A percentile compares a stretch with the other conserved stretches of the same genome.
phyloP scores from a whole-genome alignment of 805 yeast genomes.

The Yarrowia phangngaensis region DNA sequence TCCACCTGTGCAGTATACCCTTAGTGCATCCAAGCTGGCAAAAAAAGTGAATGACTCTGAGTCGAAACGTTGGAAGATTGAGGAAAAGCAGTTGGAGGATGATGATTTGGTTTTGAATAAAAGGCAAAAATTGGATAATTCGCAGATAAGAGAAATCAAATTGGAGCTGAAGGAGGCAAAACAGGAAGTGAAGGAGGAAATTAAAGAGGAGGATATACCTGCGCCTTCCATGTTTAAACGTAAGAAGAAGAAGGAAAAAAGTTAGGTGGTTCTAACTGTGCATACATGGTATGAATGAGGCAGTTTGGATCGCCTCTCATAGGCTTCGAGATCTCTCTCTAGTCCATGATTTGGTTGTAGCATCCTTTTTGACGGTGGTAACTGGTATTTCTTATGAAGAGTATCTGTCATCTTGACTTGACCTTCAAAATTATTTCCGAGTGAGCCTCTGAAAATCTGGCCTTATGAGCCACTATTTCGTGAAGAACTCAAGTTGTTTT shows the following conservation, averaged over 20 bases:
- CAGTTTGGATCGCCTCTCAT: too few relatives aligned
- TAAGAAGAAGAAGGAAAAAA: slow-evolving; percentile 14
- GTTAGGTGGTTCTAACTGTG: neutral
- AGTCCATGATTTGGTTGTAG: too few relatives aligned
- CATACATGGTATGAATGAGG: too few relatives aligned
- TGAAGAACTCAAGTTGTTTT: too few relatives aligned
- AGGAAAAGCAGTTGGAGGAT: slow-evolving; percentile 30
- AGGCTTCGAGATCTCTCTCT: too few relatives aligned
- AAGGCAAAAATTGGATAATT: neutral
- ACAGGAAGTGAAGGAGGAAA: neutral
- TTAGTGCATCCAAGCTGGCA: slow-evolving; percentile 14
- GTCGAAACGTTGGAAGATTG: slow-evolving; percentile 24
- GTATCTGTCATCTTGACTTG: too few relatives aligned
- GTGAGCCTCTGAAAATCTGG: too few relatives aligned
- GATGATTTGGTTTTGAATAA: slow-evolving; percentile 25
- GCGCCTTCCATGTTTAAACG: slow-evolving; percentile 13
- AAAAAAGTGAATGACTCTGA: slow-evolving; percentile 7
- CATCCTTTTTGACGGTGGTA: too few relatives aligned
- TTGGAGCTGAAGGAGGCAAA: slow-evolving; percentile 3
- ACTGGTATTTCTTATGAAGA: too few relatives aligned
- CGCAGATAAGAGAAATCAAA: neutral
- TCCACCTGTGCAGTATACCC: neutral
- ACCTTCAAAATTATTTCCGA: too few relatives aligned
- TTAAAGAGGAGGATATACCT: slow-evolving; percentile 23
- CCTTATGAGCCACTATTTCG: too few relatives aligned